A percentile compares a stretch with the other conserved stretches of the same genome.
Conservation (phyloP, 139 green algal genomes). For the Chlorella sorokiniana region DNA sequence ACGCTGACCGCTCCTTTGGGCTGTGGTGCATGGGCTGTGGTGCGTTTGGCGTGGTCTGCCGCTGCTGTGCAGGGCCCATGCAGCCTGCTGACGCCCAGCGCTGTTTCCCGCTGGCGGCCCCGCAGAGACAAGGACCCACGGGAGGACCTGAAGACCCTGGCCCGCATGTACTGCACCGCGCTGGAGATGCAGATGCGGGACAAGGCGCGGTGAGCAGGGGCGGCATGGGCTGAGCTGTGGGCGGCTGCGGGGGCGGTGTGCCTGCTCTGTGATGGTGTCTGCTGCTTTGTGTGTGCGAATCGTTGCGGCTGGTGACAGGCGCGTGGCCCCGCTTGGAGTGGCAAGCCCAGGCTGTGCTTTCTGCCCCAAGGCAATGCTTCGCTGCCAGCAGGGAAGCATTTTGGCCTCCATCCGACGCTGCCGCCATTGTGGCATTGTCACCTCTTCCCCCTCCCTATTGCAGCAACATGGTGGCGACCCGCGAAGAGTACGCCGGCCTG, state of each 20-base stretch:
- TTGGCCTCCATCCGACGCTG: neutral
- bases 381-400: too few species aligned
- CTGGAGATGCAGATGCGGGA: slow-evolving; percentile 44
- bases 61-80: too few species aligned
- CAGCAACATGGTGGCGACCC: slow-evolving; percentile 37
- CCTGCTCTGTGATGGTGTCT: neutral
- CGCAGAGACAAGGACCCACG: slow-evolving; percentile 47
- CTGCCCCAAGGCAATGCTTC: too few species aligned
- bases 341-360: too few species aligned
- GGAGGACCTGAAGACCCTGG: slow-evolving; percentile 58
- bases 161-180: slow-evolving; percentile 54
- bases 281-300: neutral
- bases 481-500: slow-evolving; percentile 44
- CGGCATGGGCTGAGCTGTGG: neutral
- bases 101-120: neutral
- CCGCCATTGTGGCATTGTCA: neutral
- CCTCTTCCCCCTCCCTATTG: neutral
- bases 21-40: too few species aligned
- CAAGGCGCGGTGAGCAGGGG: slow-evolving; percentile 19
- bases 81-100: too few species aligned
- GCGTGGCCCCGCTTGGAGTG: too few species aligned
- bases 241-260: neutral
- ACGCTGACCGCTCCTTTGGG: too few species aligned
- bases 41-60: too few species aligned
- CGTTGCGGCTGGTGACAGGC: neutral